phyloP scores from a whole-genome alignment of 1,284 basidiomycete species.

The Ceratobasidium theobromae region DNA sequence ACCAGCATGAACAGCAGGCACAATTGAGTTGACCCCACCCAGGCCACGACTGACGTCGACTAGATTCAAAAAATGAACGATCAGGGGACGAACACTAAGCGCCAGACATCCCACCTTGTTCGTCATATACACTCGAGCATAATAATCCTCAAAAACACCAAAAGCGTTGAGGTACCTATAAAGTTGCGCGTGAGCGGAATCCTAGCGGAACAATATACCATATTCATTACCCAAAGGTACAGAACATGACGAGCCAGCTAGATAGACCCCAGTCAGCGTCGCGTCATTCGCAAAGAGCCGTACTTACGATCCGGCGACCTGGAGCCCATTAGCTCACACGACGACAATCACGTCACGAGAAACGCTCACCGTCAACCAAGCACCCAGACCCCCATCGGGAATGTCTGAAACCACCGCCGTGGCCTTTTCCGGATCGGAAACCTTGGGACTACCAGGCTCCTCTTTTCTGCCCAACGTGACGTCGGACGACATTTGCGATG shows the following conservation, averaged over 20 bases:
- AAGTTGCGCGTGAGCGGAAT: background rate
- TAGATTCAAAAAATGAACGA: background rate
- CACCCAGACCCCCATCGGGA: conserved; percentile 19
- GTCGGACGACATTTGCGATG: conserved; percentile 5
- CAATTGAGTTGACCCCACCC: conserved; percentile 19
- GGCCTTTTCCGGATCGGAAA: conserved; percentile 1
- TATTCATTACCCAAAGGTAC: conserved; percentile 23
- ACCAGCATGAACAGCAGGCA: conserved; percentile 20
- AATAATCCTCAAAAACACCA: conserved; percentile 27
- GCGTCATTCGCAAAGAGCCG: no score
- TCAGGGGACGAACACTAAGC: background rate
- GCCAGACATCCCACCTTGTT: background rate
- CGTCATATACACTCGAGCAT: conserved; percentile 24
- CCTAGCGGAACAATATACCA: background rate
- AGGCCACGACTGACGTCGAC: conserved; percentile 13
- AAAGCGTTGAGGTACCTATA: conserved; percentile 20
- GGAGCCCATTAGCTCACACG: background rate
- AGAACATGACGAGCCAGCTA: conserved; percentile 20
- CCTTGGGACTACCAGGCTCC: no score
- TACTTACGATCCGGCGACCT: conserved; percentile 24
- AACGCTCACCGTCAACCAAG: conserved; percentile 22
- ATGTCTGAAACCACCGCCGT: background rate
- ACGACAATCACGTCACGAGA: background rate
- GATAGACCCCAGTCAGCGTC: background rate
- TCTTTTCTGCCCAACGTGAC: background rate